phyloP scores from a whole-genome alignment of 2,329 filamentous ascomycete genomes.

The Mariannaea sp. region DNA sequence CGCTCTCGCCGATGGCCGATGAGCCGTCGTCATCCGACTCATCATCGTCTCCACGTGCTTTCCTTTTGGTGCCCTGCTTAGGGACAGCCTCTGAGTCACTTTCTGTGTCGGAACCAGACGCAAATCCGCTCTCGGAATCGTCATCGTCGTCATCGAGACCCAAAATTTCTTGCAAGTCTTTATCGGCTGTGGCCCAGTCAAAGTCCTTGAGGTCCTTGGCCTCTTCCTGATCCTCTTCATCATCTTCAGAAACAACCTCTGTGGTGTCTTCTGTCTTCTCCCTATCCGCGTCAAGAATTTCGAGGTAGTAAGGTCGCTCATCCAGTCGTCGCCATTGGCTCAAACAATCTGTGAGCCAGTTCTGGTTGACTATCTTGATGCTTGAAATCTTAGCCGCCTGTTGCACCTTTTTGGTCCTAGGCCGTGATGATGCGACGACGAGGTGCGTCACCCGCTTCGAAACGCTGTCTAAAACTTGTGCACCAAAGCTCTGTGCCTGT shows the following conservation, averaged over 20 bases:
- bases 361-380: conserved; percentile 89
- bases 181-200: conserved; percentile 67
- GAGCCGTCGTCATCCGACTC: conserved; percentile 42
- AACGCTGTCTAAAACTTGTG: conserved; percentile 62
- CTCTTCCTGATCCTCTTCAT: conserved; percentile 41
- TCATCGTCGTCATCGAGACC: conserved; percentile 58
- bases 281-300: conserved; percentile 73
- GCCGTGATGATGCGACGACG: conserved; percentile 70
- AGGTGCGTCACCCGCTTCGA: conserved; percentile 72
- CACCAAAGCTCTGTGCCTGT: conserved; percentile 87
- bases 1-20: conserved; percentile 44
- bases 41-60: conserved; percentile 38
- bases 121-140: conserved; percentile 42
- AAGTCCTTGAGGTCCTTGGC: conserved; percentile 58
- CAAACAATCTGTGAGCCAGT: conserved; percentile 87
- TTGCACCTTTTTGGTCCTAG: conserved; percentile 87
- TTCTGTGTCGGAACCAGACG: conserved; percentile 38
- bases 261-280: conserved; percentile 42
- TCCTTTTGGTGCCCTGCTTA: conserved; percentile 43
- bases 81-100: conserved; percentile 34
- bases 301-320: conserved; percentile 77
- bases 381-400: conserved; percentile 78
- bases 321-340: conserved; percentile 81
- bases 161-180: conserved; percentile 78
- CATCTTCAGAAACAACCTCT: conserved; percentile 39